These are phyloP conservation scores for Fonsecaea pedrosoi DNA, from an alignment of 2,329 filamentous ascomycete genomes.

Conservation along the genomic window DNA sequence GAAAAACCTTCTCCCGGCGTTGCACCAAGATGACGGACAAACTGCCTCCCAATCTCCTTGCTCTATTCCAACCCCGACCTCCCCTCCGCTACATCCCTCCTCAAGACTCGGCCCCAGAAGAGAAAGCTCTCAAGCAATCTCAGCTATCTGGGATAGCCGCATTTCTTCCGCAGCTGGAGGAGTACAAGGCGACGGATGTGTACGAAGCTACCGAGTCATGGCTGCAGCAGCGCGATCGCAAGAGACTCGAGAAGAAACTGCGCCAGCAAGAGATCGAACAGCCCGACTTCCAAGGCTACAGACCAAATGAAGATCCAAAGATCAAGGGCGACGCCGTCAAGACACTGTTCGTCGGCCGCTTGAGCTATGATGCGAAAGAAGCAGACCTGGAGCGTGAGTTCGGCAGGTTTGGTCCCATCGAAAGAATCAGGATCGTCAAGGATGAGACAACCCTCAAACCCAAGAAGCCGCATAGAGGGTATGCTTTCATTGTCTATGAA, in stretches of 20 bases:
- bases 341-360: slow-evolving; percentile 87
- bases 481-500: slow-evolving; percentile 96
- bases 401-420: slow-evolving; percentile 89
- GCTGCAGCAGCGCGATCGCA: slow-evolving; percentile 84
- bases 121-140: slow-evolving; percentile 70
- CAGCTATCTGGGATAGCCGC: slow-evolving; percentile 74
- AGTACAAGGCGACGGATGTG: slow-evolving; percentile 77
- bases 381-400: slow-evolving; percentile 94
- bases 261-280: slow-evolving; percentile 65
- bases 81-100: slow-evolving; percentile 88
- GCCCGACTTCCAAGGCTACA: slow-evolving; percentile 71
- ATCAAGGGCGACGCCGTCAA: slow-evolving; percentile 93
- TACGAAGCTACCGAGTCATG: slow-evolving; percentile 90
- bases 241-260: slow-evolving; percentile 79
- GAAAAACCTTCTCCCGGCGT: slow-evolving; percentile 30
- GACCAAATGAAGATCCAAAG: slow-evolving; percentile 83
- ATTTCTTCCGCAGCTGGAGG: slow-evolving; percentile 74
- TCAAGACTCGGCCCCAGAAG: slow-evolving; percentile 79
- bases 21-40: slow-evolving; percentile 83
- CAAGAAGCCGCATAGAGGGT: slow-evolving; percentile 83
- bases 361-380: slow-evolving; percentile 88
- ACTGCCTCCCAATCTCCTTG: slow-evolving; percentile 87
- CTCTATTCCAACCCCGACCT: slow-evolving; percentile 93
- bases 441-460: slow-evolving; percentile 80
- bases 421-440: slow-evolving; percentile 87